Evolutionary conservation across 177 flowering plant species (phyloP).

Genomic region (Vitis hybrid): DNA sequence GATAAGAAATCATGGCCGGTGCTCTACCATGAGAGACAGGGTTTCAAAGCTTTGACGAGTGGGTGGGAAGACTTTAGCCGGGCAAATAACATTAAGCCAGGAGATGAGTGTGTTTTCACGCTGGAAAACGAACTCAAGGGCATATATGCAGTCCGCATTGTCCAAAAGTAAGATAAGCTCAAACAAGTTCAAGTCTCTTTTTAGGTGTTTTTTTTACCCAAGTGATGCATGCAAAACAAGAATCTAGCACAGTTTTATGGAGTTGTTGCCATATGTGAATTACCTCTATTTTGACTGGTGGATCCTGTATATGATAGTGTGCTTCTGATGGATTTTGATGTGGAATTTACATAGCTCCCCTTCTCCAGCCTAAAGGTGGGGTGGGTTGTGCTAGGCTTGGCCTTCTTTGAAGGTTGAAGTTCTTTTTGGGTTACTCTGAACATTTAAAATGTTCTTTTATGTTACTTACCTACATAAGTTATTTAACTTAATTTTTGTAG

Average conservation of each 20-base stretch:
- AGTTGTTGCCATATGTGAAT: too few species aligned
- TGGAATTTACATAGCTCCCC: too few species aligned
- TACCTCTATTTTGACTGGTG: too few species aligned
- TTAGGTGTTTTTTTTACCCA: neutral
- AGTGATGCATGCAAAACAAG: neutral
- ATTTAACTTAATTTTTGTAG: too few species aligned
- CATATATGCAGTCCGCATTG: constrained; percentile 17
- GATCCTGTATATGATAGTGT: too few species aligned
- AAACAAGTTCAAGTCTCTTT: neutral
- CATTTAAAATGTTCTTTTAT: too few species aligned
- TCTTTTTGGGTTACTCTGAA: too few species aligned
- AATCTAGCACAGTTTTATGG: neutral
- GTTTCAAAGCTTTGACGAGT: constrained; percentile 16
- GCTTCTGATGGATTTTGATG: too few species aligned
- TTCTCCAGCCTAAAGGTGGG: too few species aligned
- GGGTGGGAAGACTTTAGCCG: constrained; percentile 44
- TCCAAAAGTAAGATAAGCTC: constrained; percentile 1
- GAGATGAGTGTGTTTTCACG: constrained; percentile 33
- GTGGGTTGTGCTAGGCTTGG: too few species aligned
- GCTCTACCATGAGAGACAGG: constrained; percentile 27
- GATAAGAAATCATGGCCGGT: constrained; percentile 38
- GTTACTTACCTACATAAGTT: too few species aligned
- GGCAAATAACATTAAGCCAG: constrained; percentile 37
- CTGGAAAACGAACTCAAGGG: constrained; percentile 17
- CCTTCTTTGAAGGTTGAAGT: too few species aligned